Percentiles rank a stretch among this genome's conserved stretches.
These are phyloP conservation scores for Epicoccum sorghinum DNA, from an alignment of 2,329 filamentous ascomycete genomes.

Conservation along the genomic window DNA sequence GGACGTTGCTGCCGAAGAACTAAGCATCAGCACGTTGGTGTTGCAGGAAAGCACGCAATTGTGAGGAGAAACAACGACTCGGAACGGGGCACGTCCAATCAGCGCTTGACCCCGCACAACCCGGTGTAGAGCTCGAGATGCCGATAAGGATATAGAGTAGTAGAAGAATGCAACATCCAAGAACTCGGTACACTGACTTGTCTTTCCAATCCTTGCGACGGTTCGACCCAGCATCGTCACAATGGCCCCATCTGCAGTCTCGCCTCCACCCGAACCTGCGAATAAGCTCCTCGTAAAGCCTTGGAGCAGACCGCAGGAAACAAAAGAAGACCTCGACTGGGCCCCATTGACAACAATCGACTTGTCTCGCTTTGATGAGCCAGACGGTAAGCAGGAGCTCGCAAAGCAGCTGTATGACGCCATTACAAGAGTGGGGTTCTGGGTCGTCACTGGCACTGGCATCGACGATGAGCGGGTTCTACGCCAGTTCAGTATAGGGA, in stretches of 20 bases:
- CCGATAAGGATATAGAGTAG: not conserved
- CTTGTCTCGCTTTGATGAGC: constrained; percentile 24
- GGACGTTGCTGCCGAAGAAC: constrained; percentile 3
- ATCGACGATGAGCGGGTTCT: constrained; percentile 22
- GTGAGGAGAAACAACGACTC: constrained; percentile 17
- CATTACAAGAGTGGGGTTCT: constrained; percentile 28
- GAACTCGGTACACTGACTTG: not conserved
- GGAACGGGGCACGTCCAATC: constrained; percentile 12
- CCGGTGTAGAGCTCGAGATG: not conserved
- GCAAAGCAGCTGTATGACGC: constrained; percentile 25
- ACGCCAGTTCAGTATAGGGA: constrained; percentile 26
- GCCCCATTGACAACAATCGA: constrained; percentile 28
- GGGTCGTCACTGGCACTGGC: constrained; percentile 29
- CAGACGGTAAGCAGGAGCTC: constrained; percentile 23
- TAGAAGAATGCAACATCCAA: not conserved
- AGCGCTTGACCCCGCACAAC: constrained; percentile 13
- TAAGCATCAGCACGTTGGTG: constrained; percentile 14
- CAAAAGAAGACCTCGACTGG: constrained; percentile 29
- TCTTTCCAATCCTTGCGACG: not conserved
- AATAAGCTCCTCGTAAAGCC: constrained; percentile 21
- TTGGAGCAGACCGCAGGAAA: constrained; percentile 27
- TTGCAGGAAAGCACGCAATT: constrained; percentile 28
- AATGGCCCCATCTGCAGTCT: constrained; percentile 26
- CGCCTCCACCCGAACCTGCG: constrained; percentile 6
- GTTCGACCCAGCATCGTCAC: not conserved